Evolutionary conservation across 768 basidiomycete species (phyloP).

Genomic region (Russula griseocarnosa): DNA sequence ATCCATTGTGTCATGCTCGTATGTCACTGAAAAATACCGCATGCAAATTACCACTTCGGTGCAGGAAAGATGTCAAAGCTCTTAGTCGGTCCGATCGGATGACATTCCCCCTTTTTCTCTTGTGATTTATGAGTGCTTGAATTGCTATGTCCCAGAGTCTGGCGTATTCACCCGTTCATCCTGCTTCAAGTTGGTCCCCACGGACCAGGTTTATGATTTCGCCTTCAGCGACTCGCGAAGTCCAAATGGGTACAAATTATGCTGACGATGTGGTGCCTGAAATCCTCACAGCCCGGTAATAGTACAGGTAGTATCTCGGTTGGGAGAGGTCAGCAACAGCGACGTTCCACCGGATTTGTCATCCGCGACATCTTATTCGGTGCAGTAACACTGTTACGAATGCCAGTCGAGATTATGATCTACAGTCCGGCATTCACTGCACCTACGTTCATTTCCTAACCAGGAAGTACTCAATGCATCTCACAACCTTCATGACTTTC

Average conservation of each 20-base stretch:
- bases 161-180: background rate
- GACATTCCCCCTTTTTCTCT: background rate
- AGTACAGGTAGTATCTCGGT: background rate
- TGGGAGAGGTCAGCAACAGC: background rate
- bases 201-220: background rate
- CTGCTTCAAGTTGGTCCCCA: background rate
- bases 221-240: background rate
- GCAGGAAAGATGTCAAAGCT: background rate
- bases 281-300: no score
- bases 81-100: background rate
- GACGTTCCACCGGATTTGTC: background rate
- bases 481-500: no score
- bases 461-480: no score
- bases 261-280: no score
- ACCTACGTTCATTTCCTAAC: no score
- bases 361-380: background rate
- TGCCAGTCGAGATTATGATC: background rate
- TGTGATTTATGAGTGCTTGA: background rate
- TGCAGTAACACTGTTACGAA: background rate
- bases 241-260: no score
- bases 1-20: constrained; percentile 32
- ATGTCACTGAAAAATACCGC: constrained; percentile 29
- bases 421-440: no score
- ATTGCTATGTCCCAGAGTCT: background rate
- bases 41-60: constrained; percentile 9